phyloP scores from a whole-genome alignment of 257 asterid species.

The Schizonepeta tenuifolia region DNA sequence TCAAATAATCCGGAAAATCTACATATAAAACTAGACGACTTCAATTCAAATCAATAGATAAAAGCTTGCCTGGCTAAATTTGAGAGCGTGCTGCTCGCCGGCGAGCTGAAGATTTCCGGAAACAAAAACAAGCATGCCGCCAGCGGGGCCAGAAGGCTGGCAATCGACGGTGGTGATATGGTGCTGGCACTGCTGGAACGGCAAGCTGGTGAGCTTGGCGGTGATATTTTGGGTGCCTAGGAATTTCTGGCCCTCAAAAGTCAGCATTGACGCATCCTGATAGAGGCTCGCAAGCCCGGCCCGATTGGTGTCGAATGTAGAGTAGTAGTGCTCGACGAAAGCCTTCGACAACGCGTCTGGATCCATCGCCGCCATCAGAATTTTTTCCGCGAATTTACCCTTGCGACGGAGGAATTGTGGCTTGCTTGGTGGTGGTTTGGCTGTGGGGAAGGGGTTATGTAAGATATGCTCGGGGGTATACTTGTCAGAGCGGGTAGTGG shows the following conservation, averaged over 20 bases:
- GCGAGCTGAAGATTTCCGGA: constrained; percentile 51
- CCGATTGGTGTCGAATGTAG: constrained; percentile 45
- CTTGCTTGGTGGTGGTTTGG: neutral
- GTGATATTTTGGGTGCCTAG: constrained; percentile 44
- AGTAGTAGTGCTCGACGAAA: constrained; percentile 48
- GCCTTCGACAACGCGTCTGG: constrained; percentile 48
- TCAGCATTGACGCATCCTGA: constrained; percentile 48
- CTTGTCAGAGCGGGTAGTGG: constrained; percentile 31
- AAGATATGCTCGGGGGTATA: constrained; percentile 27
- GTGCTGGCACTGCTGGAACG: constrained; percentile 59
- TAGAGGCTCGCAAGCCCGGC: constrained; percentile 43
- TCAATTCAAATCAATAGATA: neutral
- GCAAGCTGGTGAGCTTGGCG: constrained; percentile 44
- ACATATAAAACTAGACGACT: neutral
- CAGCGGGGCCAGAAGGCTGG: constrained; percentile 53
- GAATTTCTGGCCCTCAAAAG: constrained; percentile 51
- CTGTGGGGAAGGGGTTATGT: constrained; percentile 13
- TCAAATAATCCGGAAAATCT: neutral
- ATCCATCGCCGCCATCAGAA: constrained; percentile 47
- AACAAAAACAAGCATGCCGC: constrained; percentile 54
- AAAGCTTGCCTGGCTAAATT: constrained; percentile 46
- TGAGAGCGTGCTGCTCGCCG: constrained; percentile 54
- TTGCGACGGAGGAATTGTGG: constrained; percentile 14
- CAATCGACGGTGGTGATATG: constrained; percentile 52
- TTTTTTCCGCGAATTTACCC: neutral